These are phyloP conservation scores for Penicillium turbatum DNA, from an alignment of 495 filamentous ascomycete genomes.

Conservation along the genomic window DNA sequence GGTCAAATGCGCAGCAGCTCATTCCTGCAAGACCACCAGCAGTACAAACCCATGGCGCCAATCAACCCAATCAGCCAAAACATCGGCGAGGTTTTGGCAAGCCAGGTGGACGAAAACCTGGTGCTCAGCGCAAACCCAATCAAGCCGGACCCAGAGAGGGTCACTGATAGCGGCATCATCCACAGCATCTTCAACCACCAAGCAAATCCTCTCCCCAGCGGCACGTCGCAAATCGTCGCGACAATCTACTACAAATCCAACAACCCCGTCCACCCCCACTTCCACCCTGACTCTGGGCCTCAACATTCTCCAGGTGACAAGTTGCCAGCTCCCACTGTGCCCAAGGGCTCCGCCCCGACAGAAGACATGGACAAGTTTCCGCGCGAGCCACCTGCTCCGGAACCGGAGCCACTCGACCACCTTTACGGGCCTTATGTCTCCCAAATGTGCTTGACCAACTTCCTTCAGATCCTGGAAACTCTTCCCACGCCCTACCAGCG, in stretches of 20 bases:
- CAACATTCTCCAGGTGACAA: slow-evolving; percentile 23
- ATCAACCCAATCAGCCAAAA: slow-evolving; percentile 32
- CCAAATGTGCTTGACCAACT: slow-evolving; percentile 75
- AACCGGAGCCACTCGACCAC: slow-evolving; percentile 66
- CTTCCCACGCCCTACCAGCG: slow-evolving; percentile 59
- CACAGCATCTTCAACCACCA: slow-evolving; percentile 44
- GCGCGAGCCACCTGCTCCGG: slow-evolving; percentile 61
- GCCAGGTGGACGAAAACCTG: slow-evolving; percentile 22
- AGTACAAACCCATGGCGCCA: slow-evolving; percentile 59
- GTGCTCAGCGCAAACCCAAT: slow-evolving; percentile 38
- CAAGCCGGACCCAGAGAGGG: slow-evolving; percentile 41
- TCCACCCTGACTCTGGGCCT: slow-evolving; percentile 38
- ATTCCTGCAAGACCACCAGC: slow-evolving; percentile 68
- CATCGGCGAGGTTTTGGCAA: slow-evolving; percentile 41
- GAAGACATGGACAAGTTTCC: slow-evolving; percentile 65
- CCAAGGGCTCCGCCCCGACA: slow-evolving; percentile 57
- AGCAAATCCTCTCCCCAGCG: slow-evolving; percentile 33
- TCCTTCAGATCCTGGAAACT: slow-evolving; percentile 69
- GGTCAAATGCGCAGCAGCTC: slow-evolving; percentile 60
- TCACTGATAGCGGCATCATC: slow-evolving; percentile 42
- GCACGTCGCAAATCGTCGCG: slow-evolving; percentile 40
- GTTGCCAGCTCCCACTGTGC: slow-evolving; percentile 39
- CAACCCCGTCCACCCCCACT: slow-evolving; percentile 40
- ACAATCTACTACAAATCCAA: slow-evolving; percentile 47
- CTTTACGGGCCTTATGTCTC: slow-evolving; percentile 74